These are phyloP conservation scores for Chloris gayana DNA, from an alignment of 176 grass and related monocot species.

Conservation along the genomic window DNA sequence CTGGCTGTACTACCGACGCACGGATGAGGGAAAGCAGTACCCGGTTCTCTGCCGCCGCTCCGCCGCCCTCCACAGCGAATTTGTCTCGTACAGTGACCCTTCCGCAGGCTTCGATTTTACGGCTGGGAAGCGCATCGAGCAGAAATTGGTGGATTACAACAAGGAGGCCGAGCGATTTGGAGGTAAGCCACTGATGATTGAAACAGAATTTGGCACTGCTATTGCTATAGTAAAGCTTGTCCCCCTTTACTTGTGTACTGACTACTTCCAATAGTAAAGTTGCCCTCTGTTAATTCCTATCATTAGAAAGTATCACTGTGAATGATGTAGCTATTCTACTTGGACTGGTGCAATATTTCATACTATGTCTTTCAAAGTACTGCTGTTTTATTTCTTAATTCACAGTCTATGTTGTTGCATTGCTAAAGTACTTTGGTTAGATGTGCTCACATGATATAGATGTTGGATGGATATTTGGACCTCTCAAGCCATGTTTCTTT, in stretches of 20 bases:
- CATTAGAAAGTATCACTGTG: neutral
- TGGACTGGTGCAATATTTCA: neutral
- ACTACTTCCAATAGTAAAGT: neutral
- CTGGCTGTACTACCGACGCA: slow-evolving; percentile 86
- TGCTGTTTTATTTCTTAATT: too few relatives aligned
- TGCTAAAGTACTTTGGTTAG: neutral
- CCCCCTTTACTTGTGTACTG: neutral
- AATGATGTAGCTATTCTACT: neutral
- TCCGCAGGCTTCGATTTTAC: slow-evolving; percentile 88
- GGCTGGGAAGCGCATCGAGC: slow-evolving; percentile 82
- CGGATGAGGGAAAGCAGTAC: slow-evolving; percentile 91
- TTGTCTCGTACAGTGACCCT: slow-evolving; percentile 82
- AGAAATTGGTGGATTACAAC: slow-evolving; percentile 91
- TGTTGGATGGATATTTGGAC: neutral
- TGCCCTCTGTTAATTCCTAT: neutral
- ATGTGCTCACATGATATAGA: neutral
- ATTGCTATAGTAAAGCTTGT: neutral
- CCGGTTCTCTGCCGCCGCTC: slow-evolving; percentile 79
- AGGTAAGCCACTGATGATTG: slow-evolving; percentile 47
- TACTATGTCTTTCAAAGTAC: too few relatives aligned
- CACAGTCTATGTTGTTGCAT: neutral
- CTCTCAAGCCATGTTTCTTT: neutral
- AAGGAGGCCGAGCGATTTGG: slow-evolving; percentile 89
- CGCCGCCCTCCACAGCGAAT: slow-evolving; percentile 65
- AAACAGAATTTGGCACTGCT: neutral